Percentiles rank a stretch among this genome's conserved stretches.
phyloP scores from a whole-genome alignment of 1,284 basidiomycete genomes.

The Microbotryum violaceum region DNA sequence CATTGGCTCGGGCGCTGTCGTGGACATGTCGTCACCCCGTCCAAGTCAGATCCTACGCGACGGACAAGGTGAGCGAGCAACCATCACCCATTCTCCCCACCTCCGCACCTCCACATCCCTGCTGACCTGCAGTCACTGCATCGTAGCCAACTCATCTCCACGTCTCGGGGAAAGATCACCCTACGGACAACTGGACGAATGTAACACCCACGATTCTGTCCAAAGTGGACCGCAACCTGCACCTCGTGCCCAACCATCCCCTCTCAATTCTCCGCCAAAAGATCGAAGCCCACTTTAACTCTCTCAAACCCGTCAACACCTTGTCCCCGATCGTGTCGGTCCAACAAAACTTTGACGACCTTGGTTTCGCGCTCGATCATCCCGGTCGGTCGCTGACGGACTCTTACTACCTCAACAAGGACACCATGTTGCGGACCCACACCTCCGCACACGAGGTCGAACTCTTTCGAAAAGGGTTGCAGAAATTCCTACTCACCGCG shows the following conservation, averaged over 20 bases:
- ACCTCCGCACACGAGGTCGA: conserved; percentile 97
- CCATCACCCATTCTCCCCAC: neutral
- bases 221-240: conserved; percentile 63
- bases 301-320: conserved; percentile 52
- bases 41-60: too few relatives aligned
- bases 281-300: conserved; percentile 74
- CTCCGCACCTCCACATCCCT: neutral
- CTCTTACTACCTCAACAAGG: conserved; percentile 89
- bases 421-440: conserved; percentile 90
- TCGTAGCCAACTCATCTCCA: neutral
- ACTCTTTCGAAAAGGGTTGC: conserved; percentile 66
- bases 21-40: too few relatives aligned
- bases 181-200: conserved; percentile 68
- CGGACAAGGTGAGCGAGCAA: too few relatives aligned
- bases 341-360: conserved; percentile 90
- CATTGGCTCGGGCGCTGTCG: too few relatives aligned
- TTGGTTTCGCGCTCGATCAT: conserved; percentile 88
- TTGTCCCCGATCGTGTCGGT: conserved; percentile 84
- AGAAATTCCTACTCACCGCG: conserved; percentile 86
- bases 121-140: conserved; percentile 1
- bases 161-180: conserved; percentile 10
- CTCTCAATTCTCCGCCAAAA: conserved; percentile 73
- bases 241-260: conserved; percentile 71
- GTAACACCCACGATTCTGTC: conserved; percentile 74
- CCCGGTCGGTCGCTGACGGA: conserved; percentile 84